Conservation (phyloP, 768 basidiomycete species). For the Boletus barrowsii region DNA sequence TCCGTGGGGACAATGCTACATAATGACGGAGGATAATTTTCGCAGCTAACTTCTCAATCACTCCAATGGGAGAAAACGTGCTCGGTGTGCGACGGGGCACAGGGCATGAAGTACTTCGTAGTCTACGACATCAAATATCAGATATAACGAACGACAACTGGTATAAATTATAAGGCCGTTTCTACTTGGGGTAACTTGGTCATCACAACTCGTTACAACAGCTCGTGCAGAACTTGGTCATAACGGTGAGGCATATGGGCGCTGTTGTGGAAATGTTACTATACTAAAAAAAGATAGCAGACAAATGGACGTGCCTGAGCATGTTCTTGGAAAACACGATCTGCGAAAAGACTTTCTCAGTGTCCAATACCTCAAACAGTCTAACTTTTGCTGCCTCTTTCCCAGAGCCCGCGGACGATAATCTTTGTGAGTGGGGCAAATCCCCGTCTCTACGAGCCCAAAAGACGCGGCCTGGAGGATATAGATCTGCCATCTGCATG, state of each 20-base stretch:
- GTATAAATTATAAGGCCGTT: not conserved
- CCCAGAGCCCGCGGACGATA: slow-evolving; percentile 14
- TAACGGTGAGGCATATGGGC: slow-evolving; percentile 82
- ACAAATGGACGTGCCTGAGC: slow-evolving; percentile 54
- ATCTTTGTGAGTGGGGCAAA: slow-evolving; percentile 48
- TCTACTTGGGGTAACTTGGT: not conserved
- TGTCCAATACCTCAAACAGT: slow-evolving; percentile 74
- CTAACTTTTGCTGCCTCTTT: slow-evolving; percentile 52
- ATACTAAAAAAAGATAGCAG: not conserved
- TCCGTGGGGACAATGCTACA: not conserved
- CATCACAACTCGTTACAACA: slow-evolving; percentile 39
- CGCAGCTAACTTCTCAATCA: not conserved
- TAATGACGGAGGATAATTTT: not conserved
- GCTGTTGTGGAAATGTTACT: slow-evolving; percentile 31
- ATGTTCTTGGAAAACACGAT: slow-evolving; percentile 81
- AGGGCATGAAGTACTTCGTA: not conserved
- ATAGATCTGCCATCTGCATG: slow-evolving; percentile 71
- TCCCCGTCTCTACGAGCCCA: slow-evolving; percentile 79
- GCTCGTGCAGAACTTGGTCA: slow-evolving; percentile 68
- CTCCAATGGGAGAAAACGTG: not conserved
- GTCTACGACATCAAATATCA: slow-evolving; percentile 7
- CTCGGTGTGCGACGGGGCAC: not conserved
- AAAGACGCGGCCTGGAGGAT: slow-evolving; percentile 72
- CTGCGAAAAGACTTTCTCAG: slow-evolving; percentile 75
- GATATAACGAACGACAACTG: slow-evolving; percentile 14